Percentiles rank a stretch among this genome's conserved stretches.
Conservation (phyloP, 2,329 filamentous ascomycete genomes). For the Grosmannia clavigera region DNA sequence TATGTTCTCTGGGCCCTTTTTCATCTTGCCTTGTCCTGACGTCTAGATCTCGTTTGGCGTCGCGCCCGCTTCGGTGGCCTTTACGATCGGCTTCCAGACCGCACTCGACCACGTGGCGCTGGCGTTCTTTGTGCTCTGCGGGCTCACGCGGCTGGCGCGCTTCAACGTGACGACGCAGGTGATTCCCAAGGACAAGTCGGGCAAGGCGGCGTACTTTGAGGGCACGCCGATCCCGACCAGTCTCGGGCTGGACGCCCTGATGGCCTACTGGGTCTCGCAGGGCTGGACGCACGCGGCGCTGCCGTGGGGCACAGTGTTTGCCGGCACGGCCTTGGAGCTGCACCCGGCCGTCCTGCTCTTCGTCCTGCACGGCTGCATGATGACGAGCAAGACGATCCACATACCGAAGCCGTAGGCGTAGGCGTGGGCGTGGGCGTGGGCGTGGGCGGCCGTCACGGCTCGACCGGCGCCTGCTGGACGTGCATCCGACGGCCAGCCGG, state of each 20-base stretch:
- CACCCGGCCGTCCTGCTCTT: slow-evolving; percentile 77
- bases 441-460: too few relatives aligned
- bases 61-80: slow-evolving; percentile 74
- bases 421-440: background rate
- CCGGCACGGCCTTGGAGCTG: slow-evolving; percentile 62
- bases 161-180: slow-evolving; percentile 93
- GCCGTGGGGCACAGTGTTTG: slow-evolving; percentile 59
- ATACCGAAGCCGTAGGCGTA: slow-evolving; percentile 65
- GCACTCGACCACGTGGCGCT: slow-evolving; percentile 67
- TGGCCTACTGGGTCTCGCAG: slow-evolving; percentile 79
- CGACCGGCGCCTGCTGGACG: too few relatives aligned
- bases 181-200: slow-evolving; percentile 80
- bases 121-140: slow-evolving; percentile 86
- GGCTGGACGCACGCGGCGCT: slow-evolving; percentile 68
- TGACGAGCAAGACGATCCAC: slow-evolving; percentile 91
- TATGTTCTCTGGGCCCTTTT: slow-evolving; percentile 29
- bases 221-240: slow-evolving; percentile 93
- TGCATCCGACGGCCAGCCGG: too few relatives aligned
- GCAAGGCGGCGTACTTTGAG: slow-evolving; percentile 93
- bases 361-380: slow-evolving; percentile 77
- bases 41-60: slow-evolving; percentile 86
- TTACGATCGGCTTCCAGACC: slow-evolving; percentile 79
- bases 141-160: slow-evolving; percentile 81
- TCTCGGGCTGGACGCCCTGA: slow-evolving; percentile 64
- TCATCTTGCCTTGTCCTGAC: background rate